Conservation (phyloP, 2,329 filamentous ascomycete species). For the Lasiodiplodia citricola region DNA sequence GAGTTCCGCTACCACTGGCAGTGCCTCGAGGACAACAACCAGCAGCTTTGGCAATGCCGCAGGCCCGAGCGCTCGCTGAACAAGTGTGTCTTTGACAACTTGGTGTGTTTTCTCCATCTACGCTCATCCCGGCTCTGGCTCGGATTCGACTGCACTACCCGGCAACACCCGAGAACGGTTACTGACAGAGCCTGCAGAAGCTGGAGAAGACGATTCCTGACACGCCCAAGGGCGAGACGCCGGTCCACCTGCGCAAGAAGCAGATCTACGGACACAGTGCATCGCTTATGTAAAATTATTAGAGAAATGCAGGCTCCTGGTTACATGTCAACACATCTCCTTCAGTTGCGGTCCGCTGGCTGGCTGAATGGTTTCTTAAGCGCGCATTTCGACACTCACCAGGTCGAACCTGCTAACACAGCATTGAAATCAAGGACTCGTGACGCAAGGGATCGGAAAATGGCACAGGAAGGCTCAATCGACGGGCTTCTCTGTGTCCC, state of each 20-base stretch:
- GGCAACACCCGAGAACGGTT: neutral
- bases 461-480: neutral
- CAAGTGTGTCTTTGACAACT: slow-evolving; percentile 92
- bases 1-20: slow-evolving; percentile 95
- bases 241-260: slow-evolving; percentile 55
- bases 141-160: neutral
- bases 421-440: neutral
- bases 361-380: neutral
- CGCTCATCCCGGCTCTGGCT: neutral
- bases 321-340: neutral
- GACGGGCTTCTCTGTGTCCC: neutral
- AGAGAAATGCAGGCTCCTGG: slow-evolving; percentile 18
- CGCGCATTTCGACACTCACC: neutral
- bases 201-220: slow-evolving; percentile 60
- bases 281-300: slow-evolving; percentile 24
- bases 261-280: slow-evolving; percentile 43
- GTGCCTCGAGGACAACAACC: slow-evolving; percentile 96
- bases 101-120: slow-evolving; percentile 65
- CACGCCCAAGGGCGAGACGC: slow-evolving; percentile 54
- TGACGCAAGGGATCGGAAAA: neutral
- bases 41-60: slow-evolving; percentile 95
- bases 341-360: neutral
- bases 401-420: neutral
- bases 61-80: slow-evolving; percentile 87
- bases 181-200: slow-evolving; percentile 42